Conservation (phyloP, 106 monocot genomes). For the Dendrobium officinale region DNA sequence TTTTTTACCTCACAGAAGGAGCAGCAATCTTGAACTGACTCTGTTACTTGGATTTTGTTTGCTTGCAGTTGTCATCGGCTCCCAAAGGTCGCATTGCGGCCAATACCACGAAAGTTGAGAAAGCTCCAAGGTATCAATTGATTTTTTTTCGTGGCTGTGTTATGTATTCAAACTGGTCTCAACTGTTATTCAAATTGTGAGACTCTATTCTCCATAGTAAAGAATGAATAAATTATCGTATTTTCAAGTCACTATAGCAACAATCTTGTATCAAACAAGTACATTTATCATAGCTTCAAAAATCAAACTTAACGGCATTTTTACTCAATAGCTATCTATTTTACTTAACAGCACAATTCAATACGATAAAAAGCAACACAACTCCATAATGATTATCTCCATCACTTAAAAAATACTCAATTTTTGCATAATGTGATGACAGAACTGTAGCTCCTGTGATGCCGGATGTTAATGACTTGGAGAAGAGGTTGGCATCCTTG, state of each 20-base stretch:
- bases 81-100: conserved; percentile 69
- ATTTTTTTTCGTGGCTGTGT: neutral
- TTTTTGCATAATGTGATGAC: neutral
- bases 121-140: neutral
- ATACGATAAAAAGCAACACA: no score
- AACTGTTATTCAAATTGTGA: no score
- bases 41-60: conserved; percentile 4
- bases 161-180: no score
- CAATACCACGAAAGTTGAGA: conserved; percentile 23
- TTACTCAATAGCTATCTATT: no score
- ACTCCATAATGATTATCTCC: no score
- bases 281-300: no score
- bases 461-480: conserved; percentile 6
- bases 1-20: neutral
- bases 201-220: neutral
- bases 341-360: no score
- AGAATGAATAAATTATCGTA: neutral
- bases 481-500: conserved; percentile 8
- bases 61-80: conserved; percentile 56
- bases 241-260: neutral
- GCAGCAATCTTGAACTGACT: neutral
- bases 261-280: neutral
- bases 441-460: neutral
- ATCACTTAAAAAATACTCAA: no score
- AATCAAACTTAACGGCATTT: no score